Percentiles rank a stretch among this genome's conserved stretches.
Conservation (phyloP, 371 early-diverging fungal genomes). For the Nematocida sp. region DNA sequence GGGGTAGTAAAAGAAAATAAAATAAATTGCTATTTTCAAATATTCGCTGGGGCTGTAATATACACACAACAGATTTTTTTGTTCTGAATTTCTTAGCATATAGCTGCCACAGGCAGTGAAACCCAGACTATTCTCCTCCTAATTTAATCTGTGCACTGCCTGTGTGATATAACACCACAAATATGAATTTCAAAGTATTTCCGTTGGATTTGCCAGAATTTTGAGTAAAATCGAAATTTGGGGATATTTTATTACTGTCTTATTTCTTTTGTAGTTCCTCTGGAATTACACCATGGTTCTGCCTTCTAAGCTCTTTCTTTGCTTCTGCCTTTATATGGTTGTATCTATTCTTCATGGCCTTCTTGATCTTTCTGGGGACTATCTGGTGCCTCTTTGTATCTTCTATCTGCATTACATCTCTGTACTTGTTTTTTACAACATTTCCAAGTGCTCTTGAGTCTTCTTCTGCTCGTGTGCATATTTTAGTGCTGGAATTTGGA, state of each 20-base stretch:
- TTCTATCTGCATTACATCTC: slow-evolving; percentile 82
- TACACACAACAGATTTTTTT: too few relatives aligned
- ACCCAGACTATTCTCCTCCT: too few relatives aligned
- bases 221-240: not conserved
- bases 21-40: slow-evolving; percentile 28
- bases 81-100: too few relatives aligned
- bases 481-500: slow-evolving; percentile 72
- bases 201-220: too few relatives aligned
- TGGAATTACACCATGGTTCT: slow-evolving; percentile 3
- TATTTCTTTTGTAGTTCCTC: not conserved
- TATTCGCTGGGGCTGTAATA: not conserved
- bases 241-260: not conserved
- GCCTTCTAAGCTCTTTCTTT: slow-evolving; percentile 59
- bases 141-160: too few relatives aligned
- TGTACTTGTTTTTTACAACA: slow-evolving; percentile 85
- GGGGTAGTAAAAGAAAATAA: slow-evolving; percentile 56
- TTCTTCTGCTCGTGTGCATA: slow-evolving; percentile 75
- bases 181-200: too few relatives aligned
- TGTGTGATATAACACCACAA: too few relatives aligned
- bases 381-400: slow-evolving; percentile 72
- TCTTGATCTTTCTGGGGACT: slow-evolving; percentile 67
- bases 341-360: slow-evolving; percentile 59
- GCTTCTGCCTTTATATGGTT: slow-evolving; percentile 63
- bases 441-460: slow-evolving; percentile 77
- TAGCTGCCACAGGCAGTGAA: too few relatives aligned